Percentiles rank a stretch among this genome's conserved stretches.
phyloP scores from a whole-genome alignment of 331 rosid species.

The Dryas integrifolia region DNA sequence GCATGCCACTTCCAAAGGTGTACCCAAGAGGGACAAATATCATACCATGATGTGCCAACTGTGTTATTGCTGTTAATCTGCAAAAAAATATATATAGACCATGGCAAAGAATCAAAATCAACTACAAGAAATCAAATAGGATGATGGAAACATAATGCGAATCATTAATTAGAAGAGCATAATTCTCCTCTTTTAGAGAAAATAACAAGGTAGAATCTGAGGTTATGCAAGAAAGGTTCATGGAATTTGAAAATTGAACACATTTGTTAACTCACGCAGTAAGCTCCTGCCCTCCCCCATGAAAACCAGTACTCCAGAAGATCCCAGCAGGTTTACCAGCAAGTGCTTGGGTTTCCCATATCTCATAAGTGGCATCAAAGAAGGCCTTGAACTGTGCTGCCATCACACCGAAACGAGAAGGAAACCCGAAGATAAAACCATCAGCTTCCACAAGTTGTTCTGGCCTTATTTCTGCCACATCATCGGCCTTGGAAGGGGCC shows the following conservation, averaged over 20 bases:
- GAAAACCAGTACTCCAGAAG: constrained; percentile 95
- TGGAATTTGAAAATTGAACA: background rate
- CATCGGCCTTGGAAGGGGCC: constrained; percentile 71
- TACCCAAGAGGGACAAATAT: constrained; percentile 87
- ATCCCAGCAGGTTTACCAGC: constrained; percentile 98
- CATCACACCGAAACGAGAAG: constrained; percentile 96
- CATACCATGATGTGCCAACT: constrained; percentile 95
- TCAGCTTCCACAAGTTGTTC: constrained; percentile 85
- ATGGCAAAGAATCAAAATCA: background rate
- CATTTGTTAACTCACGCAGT: constrained; percentile 60
- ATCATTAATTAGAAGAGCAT: background rate
- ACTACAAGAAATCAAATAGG: background rate
- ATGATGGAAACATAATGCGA: background rate
- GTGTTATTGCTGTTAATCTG: constrained; percentile 83
- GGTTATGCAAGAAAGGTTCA: background rate
- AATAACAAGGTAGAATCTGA: background rate
- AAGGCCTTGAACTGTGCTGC: constrained; percentile 81
- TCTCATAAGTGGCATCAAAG: constrained; percentile 64
- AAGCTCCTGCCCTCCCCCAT: constrained; percentile 95
- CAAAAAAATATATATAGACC: constrained; percentile 13
- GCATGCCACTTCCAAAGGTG: constrained; percentile 82
- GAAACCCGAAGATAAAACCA: constrained; percentile 83
- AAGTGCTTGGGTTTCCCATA: constrained; percentile 85
- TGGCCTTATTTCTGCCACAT: constrained; percentile 72
- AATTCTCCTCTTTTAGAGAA: background rate